A percentile compares a stretch with the other conserved stretches of the same genome.
These are phyloP conservation scores for Fraxinus cuspidata DNA, from an alignment of 257 asterid genomes.

Conservation along the genomic window DNA sequence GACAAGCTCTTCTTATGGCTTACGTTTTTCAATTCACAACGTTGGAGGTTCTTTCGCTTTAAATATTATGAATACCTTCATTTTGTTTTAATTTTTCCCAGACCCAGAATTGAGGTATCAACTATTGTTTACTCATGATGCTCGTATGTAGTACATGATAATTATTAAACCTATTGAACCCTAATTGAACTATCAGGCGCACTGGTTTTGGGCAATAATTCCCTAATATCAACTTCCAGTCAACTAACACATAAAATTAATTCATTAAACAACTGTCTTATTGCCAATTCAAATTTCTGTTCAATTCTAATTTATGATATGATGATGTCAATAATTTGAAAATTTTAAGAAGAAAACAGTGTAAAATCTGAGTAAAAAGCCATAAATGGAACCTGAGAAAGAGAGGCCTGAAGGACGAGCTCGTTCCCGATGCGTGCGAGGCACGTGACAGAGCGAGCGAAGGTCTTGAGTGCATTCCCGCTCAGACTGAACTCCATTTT, in stretches of 20 bases:
- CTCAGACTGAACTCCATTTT: conserved; percentile 81
- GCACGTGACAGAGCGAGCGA: conserved; percentile 81
- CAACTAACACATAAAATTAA: neutral
- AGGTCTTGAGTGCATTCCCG: conserved; percentile 79
- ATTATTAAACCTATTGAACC: neutral
- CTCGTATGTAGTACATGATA: neutral
- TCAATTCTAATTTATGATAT: neutral
- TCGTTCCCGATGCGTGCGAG: conserved; percentile 96
- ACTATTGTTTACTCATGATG: neutral
- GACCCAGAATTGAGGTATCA: neutral
- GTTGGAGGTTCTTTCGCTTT: neutral
- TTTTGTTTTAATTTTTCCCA: neutral
- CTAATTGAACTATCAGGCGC: neutral
- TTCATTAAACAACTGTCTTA: neutral
- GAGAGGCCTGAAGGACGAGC: conserved; percentile 72
- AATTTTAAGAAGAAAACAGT: neutral
- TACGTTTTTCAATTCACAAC: neutral
- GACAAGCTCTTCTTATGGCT: neutral
- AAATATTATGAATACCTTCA: neutral
- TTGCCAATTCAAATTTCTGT: neutral
- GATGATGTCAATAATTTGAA: neutral
- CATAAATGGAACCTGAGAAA: conserved; percentile 57
- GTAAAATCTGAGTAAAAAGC: neutral
- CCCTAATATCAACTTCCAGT: neutral
- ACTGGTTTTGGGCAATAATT: conserved; percentile 1